Base-by-base conservation (phyloP, 768 basidiomycete genomes). In the Lactifluus volemus region DNA sequence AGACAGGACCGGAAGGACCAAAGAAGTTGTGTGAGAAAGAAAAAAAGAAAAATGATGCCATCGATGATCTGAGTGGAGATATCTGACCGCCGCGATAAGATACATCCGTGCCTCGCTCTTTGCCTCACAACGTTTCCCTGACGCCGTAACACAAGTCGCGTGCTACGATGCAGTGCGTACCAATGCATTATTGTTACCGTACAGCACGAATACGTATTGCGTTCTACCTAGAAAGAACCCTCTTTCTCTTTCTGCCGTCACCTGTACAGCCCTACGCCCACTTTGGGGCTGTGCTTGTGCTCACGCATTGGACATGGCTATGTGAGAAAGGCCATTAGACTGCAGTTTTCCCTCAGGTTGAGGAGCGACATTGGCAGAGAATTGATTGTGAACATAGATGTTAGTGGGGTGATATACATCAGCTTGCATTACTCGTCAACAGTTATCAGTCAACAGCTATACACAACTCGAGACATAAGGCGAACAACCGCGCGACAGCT, bases 251-350 rank as follows among this genome's bases (percentile, higher is more conserved):
- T 34, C 42, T 30, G 25, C 21, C 17, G 49, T 61, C 60, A 61
- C 55, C 38, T 52, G 47, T 32, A 12, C 47, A 41, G 54, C 50
- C 60, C 55, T 64, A 42, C 48, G 52, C 59, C 53, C 49, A 55
- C 45, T n/a, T n/a, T 41, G 44, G 44, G 50, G 11, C 38, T 32
- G 50, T 61, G 60, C 36, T 38, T 12, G 38, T 7, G 60, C 36
- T 38, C 10, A 8, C 1, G 38, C 38, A 3, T 9, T 34, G 32
- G 32, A 9, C 25, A 34, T 34, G 32, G 32, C 32, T 34, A 34
- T 6, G 32, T 0, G 19, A 7, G 9, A 29, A 51, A 51, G 5
- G 21, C 21, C 2, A 14, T n/a, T 9, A 44, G 4, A 7, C 14
- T 42, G 41, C 5, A 17, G 7, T 42, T 42, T 17, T n/a, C 41